Base-by-base conservation (phyloP, 306 rosid genomes). In the Cicer pinnatifidum region DNA sequence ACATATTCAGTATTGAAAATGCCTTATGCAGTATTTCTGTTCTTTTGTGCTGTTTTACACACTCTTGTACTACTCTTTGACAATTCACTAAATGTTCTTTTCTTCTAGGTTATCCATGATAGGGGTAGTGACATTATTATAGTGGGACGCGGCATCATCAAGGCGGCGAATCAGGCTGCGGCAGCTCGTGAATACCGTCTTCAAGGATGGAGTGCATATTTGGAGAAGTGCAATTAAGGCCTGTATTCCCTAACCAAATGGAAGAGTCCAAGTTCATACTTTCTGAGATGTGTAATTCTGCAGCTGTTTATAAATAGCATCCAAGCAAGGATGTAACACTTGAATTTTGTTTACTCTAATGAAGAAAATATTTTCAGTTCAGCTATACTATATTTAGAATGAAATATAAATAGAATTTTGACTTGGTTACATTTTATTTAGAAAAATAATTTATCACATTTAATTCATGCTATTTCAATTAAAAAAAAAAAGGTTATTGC, bases 71-170 rank as follows among this genome's bases (percentile, higher is more conserved):
- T 10, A 65, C 61, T 59, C 12, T 6, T 6, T 72, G 53, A 46
- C 59, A 62, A 62, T 60, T 67, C 40, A 60, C 44, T 3, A 75
- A 84, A 71, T 69, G 72, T 28, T 79, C 8, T 79, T 23, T 16
- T 58, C 5, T 2, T 87, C 1, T 85, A 91, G 98, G 97, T 89
- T 1, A 77, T 94, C 20, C 68, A 81, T 48, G 89, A 91, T 12
- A 86, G 91, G 82, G 95, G 97, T 15, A 91, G 95, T 50, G 96
- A 94, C 82, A 86, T 91, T 41, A 91, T 91, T 72, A 91, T 91
- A 2, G 98, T 89, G 1, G 97, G 98, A 4, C 96, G 91, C 0
- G 92, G 97, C 77, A 94, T 94, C 72, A 86, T 94, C 69, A 94
- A 88, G 85, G 91, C 96, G 6, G 76, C 20, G 35, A 84, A 91